These are phyloP conservation scores for Stephanodiscus minutulus DNA, from an alignment of 108 stramenopile genomes.

Conservation along the genomic window DNA sequence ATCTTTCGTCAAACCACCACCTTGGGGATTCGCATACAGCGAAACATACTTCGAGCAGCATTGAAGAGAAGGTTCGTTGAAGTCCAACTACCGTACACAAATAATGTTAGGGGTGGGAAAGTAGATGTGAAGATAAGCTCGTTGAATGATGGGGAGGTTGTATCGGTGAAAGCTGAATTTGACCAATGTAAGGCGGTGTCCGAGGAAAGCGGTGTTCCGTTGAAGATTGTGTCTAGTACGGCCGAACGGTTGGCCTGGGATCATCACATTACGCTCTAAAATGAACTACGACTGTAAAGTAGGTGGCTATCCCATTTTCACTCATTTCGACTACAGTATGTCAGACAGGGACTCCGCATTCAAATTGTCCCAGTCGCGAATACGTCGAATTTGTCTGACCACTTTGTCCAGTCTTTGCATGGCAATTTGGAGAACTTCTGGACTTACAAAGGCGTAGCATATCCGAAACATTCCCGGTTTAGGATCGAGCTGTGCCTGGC, in stretches of 20 bases:
- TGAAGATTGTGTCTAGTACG: constrained; percentile 59
- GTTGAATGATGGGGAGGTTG: constrained; percentile 56
- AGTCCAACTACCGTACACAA: constrained; percentile 56
- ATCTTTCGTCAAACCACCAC: constrained; percentile 90
- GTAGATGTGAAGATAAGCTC: constrained; percentile 82
- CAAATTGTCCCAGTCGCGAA: constrained; percentile 73
- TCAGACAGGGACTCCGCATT: constrained; percentile 57
- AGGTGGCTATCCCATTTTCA: not conserved
- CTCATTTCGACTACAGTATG: constrained; percentile 34
- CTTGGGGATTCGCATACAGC: constrained; percentile 80
- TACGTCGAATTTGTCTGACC: constrained; percentile 68
- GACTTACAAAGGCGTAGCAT: constrained; percentile 81
- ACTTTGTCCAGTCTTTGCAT: constrained; percentile 79
- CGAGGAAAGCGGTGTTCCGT: constrained; percentile 58
- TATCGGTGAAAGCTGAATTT: constrained; percentile 88
- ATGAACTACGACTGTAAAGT: constrained; percentile 20
- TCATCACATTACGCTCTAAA: constrained; percentile 38
- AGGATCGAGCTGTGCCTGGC: constrained; percentile 66
- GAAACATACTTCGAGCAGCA: constrained; percentile 70
- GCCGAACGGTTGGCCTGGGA: constrained; percentile 52
- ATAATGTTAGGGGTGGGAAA: constrained; percentile 50
- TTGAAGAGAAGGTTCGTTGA: constrained; percentile 63
- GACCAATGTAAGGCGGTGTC: constrained; percentile 86
- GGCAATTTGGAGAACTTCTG: constrained; percentile 73
- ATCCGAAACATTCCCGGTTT: constrained; percentile 89